Conservation (phyloP, 2,329 filamentous ascomycete species). For the Colletotrichum gloeosporioides region DNA sequence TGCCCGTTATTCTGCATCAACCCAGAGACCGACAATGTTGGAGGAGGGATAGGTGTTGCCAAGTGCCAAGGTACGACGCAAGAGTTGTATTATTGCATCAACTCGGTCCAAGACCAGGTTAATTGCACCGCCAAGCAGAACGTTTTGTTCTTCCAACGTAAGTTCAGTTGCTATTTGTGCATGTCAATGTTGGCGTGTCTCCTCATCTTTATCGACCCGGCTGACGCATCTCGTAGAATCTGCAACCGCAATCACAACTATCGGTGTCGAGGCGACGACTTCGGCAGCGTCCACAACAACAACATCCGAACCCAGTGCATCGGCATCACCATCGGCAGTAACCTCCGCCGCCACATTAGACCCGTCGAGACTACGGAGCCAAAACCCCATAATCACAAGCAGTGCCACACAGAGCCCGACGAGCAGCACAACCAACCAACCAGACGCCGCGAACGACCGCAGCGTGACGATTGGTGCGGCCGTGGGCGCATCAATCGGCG, state of each 20-base stretch:
- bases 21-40: conserved; percentile 22
- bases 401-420: not conserved
- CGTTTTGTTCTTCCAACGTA: conserved; percentile 23
- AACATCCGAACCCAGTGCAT: not conserved
- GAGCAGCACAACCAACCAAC: not conserved
- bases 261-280: not conserved
- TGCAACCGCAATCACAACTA: not conserved
- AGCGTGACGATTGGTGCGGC: not conserved
- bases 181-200: not conserved
- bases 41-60: conserved; percentile 26
- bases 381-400: not conserved
- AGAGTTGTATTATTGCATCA: conserved; percentile 31
- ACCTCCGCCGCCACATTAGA: not conserved
- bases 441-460: not conserved
- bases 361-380: not conserved
- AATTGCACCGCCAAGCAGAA: conserved; percentile 7
- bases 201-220: rapidly evolving
- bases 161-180: rapidly evolving
- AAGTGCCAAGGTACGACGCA: conserved; percentile 4
- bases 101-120: not conserved
- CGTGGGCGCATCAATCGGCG: not conserved
- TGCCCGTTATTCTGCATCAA: conserved; percentile 40
- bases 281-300: not conserved
- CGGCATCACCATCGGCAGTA: not conserved
- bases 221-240: not conserved